phyloP scores from a whole-genome alignment of 2,329 filamentous ascomycete genomes.

The Colletotrichum truncatum region DNA sequence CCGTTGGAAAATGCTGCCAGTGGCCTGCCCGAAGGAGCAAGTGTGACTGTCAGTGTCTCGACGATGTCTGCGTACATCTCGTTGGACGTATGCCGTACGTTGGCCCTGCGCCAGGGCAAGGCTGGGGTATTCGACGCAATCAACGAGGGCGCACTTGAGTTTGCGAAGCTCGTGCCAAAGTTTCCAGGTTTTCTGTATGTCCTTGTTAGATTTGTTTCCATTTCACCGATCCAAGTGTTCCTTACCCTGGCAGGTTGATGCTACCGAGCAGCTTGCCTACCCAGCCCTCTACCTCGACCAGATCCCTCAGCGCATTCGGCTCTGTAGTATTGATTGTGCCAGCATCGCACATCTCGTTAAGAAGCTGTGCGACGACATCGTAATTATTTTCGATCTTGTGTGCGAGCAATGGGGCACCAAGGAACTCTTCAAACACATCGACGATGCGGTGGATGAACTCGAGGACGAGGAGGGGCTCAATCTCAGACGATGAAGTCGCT shows the following conservation, averaged over 20 bases:
- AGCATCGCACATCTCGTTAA: conserved; percentile 96
- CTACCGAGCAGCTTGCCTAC: conserved; percentile 89
- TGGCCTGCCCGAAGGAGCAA: conserved; percentile 89
- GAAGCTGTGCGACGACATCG: conserved; percentile 90
- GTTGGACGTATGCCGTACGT: conserved; percentile 95
- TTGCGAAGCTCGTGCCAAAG: conserved; percentile 48
- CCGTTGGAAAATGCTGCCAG: conserved; percentile 89
- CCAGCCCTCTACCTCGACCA: conserved; percentile 91
- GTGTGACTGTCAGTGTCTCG: conserved; percentile 86
- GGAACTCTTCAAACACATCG: conserved; percentile 93
- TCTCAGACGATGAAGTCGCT: conserved; percentile 84
- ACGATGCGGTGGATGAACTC: conserved; percentile 95
- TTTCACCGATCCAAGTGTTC: not conserved
- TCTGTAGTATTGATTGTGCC: conserved; percentile 91
- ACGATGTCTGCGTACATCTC: conserved; percentile 97
- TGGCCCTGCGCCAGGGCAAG: conserved; percentile 88
- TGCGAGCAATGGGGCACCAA: conserved; percentile 86
- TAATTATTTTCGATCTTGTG: conserved; percentile 90
- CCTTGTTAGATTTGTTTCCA: not conserved
- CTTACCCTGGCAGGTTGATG: conserved; percentile 81
- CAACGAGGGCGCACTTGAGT: conserved; percentile 49
- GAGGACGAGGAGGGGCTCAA: conserved; percentile 87
- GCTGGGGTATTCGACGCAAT: conserved; percentile 59
- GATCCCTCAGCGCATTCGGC: conserved; percentile 88
- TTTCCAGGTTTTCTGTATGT: conserved; percentile 48